These are phyloP conservation scores for Talaromyces sp. DNA, from an alignment of 2,329 filamentous ascomycete genomes.

Conservation along the genomic window DNA sequence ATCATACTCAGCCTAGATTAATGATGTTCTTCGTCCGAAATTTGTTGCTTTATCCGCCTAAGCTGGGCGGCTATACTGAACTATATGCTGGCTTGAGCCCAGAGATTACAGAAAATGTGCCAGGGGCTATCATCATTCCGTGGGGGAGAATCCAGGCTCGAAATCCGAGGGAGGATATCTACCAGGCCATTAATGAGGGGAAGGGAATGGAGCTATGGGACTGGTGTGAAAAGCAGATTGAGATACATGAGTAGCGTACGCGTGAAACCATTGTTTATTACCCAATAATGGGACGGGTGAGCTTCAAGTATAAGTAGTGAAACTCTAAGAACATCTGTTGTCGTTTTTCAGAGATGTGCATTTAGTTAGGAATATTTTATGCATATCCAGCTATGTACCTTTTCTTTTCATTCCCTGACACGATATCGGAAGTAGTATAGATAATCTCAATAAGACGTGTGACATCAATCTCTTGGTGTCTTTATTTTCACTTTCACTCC, in stretches of 20 bases:
- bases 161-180: conserved; percentile 2
- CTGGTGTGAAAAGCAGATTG: conserved; percentile 6
- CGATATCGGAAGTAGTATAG: neutral
- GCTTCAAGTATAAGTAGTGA: too few relatives aligned
- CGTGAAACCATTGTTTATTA: too few relatives aligned
- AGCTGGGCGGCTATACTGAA: conserved; percentile 2
- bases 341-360: too few relatives aligned
- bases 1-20: neutral
- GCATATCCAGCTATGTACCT: too few relatives aligned
- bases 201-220: conserved; percentile 5
- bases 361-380: too few relatives aligned
- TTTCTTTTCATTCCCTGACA: neutral
- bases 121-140: neutral
- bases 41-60: conserved; percentile 1
- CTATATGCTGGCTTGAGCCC: conserved; percentile 3
- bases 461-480: neutral
- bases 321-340: too few relatives aligned
- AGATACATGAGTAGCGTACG: neutral
- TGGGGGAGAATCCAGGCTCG: neutral
- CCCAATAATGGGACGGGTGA: too few relatives aligned
- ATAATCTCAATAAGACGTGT: too few relatives aligned
- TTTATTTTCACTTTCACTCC: neutral
- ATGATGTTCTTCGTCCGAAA: conserved; percentile 6
- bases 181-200: neutral
- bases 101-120: neutral